Evolutionary conservation across 305 asterid genomes (phyloP).

Genomic region (Ilex paraguariensis): DNA sequence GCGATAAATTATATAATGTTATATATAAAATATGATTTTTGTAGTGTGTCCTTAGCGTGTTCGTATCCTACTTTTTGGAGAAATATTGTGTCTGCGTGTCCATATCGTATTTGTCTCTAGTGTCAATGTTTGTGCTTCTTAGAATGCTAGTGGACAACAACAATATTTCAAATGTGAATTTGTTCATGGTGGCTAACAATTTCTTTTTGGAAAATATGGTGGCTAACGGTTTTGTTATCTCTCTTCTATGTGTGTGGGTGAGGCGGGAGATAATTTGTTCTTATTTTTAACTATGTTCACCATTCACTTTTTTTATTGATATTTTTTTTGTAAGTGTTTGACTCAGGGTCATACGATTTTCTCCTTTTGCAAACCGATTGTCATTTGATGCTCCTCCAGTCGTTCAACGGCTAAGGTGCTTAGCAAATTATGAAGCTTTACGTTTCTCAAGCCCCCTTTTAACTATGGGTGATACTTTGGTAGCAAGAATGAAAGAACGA

Average conservation of each 20-base stretch:
- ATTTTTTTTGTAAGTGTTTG: neutral
- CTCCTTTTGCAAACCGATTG: conserved; percentile 86
- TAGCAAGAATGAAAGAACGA: conserved; percentile 78
- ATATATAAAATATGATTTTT: no score
- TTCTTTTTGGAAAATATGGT: no score
- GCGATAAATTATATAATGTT: no score
- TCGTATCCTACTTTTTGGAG: no score
- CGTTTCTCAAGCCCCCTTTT: conserved; percentile 49
- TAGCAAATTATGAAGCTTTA: conserved; percentile 87
- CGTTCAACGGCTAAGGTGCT: conserved; percentile 78
- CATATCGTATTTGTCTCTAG: no score
- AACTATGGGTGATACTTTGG: conserved; percentile 67
- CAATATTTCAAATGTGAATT: no score
- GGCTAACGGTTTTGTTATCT: no score
- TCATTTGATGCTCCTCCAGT: conserved; percentile 80
- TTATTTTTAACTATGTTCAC: neutral
- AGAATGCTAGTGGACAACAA: no score
- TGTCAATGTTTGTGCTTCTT: no score
- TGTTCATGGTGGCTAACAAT: no score
- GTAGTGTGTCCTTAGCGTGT: no score
- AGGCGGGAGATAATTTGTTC: neutral
- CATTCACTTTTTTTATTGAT: neutral
- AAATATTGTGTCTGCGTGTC: no score
- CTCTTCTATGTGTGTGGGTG: neutral
- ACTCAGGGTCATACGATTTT: conserved; percentile 74